Percentiles rank a stretch among this genome's conserved stretches.
Evolutionary conservation across 129 eudicot genomes (phyloP).

Genomic region (Centella asiatica): DNA sequence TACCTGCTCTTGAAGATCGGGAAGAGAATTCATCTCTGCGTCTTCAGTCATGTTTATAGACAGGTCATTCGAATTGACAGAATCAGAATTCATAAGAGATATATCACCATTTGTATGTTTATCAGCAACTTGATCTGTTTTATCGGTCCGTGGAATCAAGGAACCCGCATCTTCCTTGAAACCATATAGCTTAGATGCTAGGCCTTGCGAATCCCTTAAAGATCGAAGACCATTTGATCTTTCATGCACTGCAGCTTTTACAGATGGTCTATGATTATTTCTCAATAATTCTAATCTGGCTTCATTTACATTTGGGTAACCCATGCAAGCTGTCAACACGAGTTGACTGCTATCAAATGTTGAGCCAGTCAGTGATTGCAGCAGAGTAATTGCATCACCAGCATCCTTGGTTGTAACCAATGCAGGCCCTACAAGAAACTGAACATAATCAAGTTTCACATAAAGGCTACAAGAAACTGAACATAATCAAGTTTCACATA

Average conservation of each 20-base stretch:
- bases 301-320: slow-evolving; percentile 76
- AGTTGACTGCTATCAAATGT: slow-evolving; percentile 99
- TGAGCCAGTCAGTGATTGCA: slow-evolving; percentile 92
- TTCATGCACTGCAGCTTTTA: slow-evolving; percentile 67
- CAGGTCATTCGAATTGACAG: slow-evolving; percentile 39
- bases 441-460: slow-evolving; percentile 29
- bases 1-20: slow-evolving; percentile 96
- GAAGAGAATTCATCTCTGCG: slow-evolving; percentile 48
- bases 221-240: slow-evolving; percentile 57
- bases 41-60: slow-evolving; percentile 35
- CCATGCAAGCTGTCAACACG: slow-evolving; percentile 98
- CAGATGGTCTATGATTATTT: slow-evolving; percentile 81
- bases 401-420: slow-evolving; percentile 96
- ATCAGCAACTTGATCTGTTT: slow-evolving; percentile 24
- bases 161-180: slow-evolving; percentile 48
- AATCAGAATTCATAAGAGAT: slow-evolving; percentile 34
- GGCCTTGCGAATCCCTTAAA: slow-evolving; percentile 64
- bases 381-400: slow-evolving; percentile 86
- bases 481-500: slow-evolving; percentile 22
- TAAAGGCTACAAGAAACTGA: slow-evolving; percentile 52
- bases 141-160: slow-evolving; percentile 26
- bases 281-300: slow-evolving; percentile 58
- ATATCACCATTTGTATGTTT: slow-evolving; percentile 36
- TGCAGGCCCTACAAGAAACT: slow-evolving; percentile 82
- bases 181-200: slow-evolving; percentile 67